Base-by-base conservation (phyloP, 371 early-diverging fungal genomes). In the Rhizopus microsporus region DNA sequence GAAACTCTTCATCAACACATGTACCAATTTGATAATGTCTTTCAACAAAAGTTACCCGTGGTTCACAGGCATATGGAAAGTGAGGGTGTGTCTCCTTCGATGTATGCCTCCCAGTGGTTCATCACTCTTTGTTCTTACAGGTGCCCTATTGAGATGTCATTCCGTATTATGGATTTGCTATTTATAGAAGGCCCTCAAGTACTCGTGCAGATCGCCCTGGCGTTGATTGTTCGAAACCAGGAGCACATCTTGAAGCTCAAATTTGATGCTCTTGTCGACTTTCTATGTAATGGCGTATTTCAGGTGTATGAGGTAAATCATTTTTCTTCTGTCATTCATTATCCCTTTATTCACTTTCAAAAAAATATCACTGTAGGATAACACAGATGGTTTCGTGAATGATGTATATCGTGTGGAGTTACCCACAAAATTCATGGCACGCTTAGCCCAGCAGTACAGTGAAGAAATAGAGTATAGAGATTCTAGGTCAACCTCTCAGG, bases 121-220 rank as follows among this genome's bases (percentile, higher is more conserved):
- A 80, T 93, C 79, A 93, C 95, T 0, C 57, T 91, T 46, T 94
- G 93, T 69, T 87, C 94, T 0, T 91, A 89, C 69, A 77, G 88
- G 7, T 88, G 90, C 67, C 93, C 94, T n/a, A 72, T 92, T 40
- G 78, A 86, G 17, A 67, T 96, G 52, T 93, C 92, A 4, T 87
- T 90, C 63, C 83, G 96, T 2, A 87, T 98, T 37, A 85, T 92
- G 57, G 98, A 98, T 74, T 78, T 96, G 12, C 72, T 98, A 38
- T 81, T 98, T 46, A 89, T 90, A 6, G 96, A 96, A 71, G 98
- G 98, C 3, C 46, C 89, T n/a, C 93, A 94, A 34, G 75, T 87
- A 3, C 71, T 96, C 35, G 75, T 96, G 52, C 84, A 89, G 15
- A 88, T 97, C 47, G 88, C 94, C 0, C 74, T 96, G 5, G 95